Conservation (phyloP, 495 filamentous ascomycete species). For the Aspergillus carlsbadensis region DNA sequence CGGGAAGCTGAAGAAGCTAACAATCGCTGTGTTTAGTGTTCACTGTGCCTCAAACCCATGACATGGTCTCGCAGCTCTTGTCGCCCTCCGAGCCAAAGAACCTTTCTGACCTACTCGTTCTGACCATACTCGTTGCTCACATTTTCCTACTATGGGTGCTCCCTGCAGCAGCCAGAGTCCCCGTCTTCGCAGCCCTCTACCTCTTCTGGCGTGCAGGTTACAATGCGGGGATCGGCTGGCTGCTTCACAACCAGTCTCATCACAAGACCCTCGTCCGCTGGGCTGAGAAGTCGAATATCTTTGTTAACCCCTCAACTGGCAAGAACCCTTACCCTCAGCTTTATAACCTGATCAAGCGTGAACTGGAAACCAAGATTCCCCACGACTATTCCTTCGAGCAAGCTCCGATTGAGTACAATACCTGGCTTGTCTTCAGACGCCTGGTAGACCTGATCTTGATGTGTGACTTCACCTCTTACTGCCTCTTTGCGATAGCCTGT, state of each 20-base stretch:
- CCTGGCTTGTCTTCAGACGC: constrained; percentile 93
- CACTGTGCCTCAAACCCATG: constrained; percentile 92
- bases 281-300: constrained; percentile 81
- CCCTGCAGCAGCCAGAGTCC: constrained; percentile 62
- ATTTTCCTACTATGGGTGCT: constrained; percentile 70
- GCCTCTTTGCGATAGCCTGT: constrained; percentile 91
- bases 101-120: constrained; percentile 75
- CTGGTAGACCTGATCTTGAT: constrained; percentile 95
- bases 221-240: constrained; percentile 89
- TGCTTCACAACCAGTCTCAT: constrained; percentile 86
- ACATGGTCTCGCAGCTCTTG: constrained; percentile 97
- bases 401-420: constrained; percentile 96
- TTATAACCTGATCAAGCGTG: constrained; percentile 78
- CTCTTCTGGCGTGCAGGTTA: constrained; percentile 91
- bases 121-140: constrained; percentile 75
- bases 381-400: constrained; percentile 91
- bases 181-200: constrained; percentile 77
- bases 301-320: constrained; percentile 77
- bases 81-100: constrained; percentile 97
- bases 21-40: constrained; percentile 64
- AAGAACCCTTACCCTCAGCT: constrained; percentile 78
- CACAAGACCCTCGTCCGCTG: constrained; percentile 81
- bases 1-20: not conserved
- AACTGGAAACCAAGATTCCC: constrained; percentile 92
- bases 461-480: constrained; percentile 97